These are phyloP conservation scores for Mercurialis annua DNA, from an alignment of 345 rosid species.

Conservation along the genomic window DNA sequence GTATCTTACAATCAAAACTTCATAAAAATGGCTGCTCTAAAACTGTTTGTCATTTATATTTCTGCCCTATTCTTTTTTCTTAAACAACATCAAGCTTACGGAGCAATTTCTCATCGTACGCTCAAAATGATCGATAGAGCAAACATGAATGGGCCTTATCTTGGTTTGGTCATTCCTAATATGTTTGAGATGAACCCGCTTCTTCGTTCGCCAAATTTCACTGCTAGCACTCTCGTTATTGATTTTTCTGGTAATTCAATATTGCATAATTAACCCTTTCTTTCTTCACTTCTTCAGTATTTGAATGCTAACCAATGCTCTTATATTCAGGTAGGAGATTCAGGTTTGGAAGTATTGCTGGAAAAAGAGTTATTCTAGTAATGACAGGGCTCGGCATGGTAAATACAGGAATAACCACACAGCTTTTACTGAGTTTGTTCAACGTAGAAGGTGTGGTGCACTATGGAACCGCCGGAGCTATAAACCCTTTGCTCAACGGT, in stretches of 20 bases:
- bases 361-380: too few species aligned
- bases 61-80: background rate
- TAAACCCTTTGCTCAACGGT: slow-evolving; percentile 19
- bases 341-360: slow-evolving; percentile 22
- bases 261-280: too few species aligned
- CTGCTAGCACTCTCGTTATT: too few species aligned
- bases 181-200: too few species aligned
- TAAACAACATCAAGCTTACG: background rate
- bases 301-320: too few species aligned
- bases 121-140: slow-evolving; percentile 19
- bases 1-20: too few species aligned
- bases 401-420: slow-evolving; percentile 60
- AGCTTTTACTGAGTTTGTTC: slow-evolving; percentile 48
- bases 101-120: background rate
- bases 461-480: slow-evolving; percentile 61
- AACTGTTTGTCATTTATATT: background rate
- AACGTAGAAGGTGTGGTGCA: slow-evolving; percentile 59
- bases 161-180: slow-evolving; percentile 69
- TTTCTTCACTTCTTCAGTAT: background rate
- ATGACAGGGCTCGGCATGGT: slow-evolving; percentile 57
- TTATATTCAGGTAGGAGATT: slow-evolving; percentile 55
- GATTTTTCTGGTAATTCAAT: background rate
- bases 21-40: background rate
- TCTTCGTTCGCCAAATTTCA: too few species aligned
- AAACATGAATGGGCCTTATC: slow-evolving; percentile 49